Percentiles rank a stretch among this genome's conserved stretches.
These are phyloP conservation scores for Leishmania aethiopica DNA, from an alignment of 208 protist species.

Conservation along the genomic window DNA sequence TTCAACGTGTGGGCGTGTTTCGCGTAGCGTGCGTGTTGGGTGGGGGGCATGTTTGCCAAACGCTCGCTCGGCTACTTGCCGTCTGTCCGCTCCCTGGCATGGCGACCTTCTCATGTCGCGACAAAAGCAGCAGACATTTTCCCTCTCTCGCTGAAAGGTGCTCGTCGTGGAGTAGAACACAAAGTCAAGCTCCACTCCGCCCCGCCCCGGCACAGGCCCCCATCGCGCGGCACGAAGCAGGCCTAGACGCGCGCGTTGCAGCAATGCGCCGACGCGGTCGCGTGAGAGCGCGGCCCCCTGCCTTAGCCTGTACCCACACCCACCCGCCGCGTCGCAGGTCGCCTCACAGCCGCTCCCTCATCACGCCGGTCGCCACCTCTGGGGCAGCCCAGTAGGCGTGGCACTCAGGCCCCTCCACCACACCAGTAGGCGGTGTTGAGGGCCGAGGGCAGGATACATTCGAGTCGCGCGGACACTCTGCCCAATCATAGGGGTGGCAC, in stretches of 20 bases:
- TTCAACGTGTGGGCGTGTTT: not conserved
- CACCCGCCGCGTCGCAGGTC: not conserved
- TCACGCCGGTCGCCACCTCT: not conserved
- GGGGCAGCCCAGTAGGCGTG: not conserved
- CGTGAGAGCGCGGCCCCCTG: not conserved
- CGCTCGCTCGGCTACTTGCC: not conserved
- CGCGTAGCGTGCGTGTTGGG: not conserved
- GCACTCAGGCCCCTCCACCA: not conserved
- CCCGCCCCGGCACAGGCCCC: not conserved
- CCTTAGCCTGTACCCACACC: not conserved
- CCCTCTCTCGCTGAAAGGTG: not conserved
- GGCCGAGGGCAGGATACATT: not conserved
- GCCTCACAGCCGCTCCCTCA: not conserved
- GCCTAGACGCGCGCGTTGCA: not conserved
- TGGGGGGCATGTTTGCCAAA: not conserved
- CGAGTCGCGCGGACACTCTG: not conserved
- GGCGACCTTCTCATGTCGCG: not conserved
- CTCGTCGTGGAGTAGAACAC: not conserved
- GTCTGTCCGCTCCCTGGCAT: not conserved
- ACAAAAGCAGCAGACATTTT: not conserved
- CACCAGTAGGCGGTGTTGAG: not conserved
- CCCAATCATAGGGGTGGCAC: not conserved
- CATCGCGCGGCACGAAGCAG: not conserved
- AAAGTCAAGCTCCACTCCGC: not conserved
- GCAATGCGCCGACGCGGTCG: not conserved